phyloP scores from a whole-genome alignment of 352 stramenopile genomes.

The Phytophthora pseudosyringae region DNA sequence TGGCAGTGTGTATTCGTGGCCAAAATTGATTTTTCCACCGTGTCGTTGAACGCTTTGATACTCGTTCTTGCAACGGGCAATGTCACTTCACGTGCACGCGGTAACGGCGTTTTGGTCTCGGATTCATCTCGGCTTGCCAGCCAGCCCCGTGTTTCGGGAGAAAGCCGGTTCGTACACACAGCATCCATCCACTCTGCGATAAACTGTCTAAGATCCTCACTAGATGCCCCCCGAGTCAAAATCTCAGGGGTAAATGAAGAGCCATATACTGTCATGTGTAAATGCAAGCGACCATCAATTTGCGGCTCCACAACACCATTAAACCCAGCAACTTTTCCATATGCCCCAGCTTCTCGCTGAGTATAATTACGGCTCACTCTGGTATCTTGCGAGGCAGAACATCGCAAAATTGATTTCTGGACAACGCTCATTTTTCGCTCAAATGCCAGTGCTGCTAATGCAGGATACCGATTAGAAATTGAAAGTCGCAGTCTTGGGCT shows the following conservation, averaged over 20 bases:
- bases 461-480: not conserved
- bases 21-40: not conserved
- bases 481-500: not conserved
- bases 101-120: not conserved
- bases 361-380: not conserved
- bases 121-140: no score
- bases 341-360: not conserved
- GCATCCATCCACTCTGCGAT: slow-evolving; percentile 1
- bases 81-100: not conserved
- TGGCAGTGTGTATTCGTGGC: slow-evolving; percentile 7
- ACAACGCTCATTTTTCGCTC: not conserved
- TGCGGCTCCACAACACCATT: slow-evolving; percentile 9
- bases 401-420: not conserved
- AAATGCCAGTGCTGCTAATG: not conserved
- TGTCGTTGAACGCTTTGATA: not conserved
- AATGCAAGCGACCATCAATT: slow-evolving; percentile 4
- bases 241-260: slow-evolving; percentile 10
- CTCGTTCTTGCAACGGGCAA: not conserved
- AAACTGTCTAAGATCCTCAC: not conserved
- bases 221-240: not conserved
- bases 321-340: slow-evolving; percentile 3
- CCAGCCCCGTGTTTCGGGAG: not conserved
- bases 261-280: slow-evolving; percentile 9
- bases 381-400: not conserved
- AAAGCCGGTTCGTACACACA: slow-evolving; percentile 1